phyloP scores from a whole-genome alignment of 257 asterid species.

The Mentha longifolia region DNA sequence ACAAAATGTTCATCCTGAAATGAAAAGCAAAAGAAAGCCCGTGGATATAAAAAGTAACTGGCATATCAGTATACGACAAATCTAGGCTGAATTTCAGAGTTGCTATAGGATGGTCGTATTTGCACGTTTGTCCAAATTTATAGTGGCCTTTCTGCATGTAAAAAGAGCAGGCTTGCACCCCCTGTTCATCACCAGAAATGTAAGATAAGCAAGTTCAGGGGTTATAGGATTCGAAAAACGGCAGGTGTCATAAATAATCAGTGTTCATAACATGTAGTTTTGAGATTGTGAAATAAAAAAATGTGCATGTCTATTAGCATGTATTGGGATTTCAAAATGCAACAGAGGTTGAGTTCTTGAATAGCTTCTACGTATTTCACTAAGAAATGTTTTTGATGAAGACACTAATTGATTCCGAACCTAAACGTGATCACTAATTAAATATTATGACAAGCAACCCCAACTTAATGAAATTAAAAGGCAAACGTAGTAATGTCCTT shows the following conservation, averaged over 20 bases:
- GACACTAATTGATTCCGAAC: constrained; percentile 7
- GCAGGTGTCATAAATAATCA: neutral
- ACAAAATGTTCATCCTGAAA: constrained; percentile 55
- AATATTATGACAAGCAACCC: neutral
- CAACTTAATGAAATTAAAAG: constrained; percentile 9
- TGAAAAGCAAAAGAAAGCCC: constrained; percentile 39
- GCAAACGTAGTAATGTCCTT: neutral
- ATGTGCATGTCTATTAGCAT: neutral
- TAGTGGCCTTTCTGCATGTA: constrained; percentile 79
- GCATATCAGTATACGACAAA: constrained; percentile 62
- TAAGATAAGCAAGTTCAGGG: no score
- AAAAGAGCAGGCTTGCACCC: constrained; percentile 83
- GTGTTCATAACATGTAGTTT: neutral
- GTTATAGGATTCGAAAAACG: neutral
- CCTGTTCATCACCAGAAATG: no score
- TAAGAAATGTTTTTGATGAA: neutral
- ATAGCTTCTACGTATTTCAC: neutral
- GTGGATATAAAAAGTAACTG: constrained; percentile 48
- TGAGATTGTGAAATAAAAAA: no score
- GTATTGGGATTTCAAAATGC: neutral
- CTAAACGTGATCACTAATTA: neutral
- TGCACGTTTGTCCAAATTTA: constrained; percentile 81
- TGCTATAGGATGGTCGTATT: constrained; percentile 81
- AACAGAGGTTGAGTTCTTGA: neutral
- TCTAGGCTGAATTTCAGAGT: constrained; percentile 48